Conservation (phyloP, 768 basidiomycete species). For the Coprinopsis cinerea region DNA sequence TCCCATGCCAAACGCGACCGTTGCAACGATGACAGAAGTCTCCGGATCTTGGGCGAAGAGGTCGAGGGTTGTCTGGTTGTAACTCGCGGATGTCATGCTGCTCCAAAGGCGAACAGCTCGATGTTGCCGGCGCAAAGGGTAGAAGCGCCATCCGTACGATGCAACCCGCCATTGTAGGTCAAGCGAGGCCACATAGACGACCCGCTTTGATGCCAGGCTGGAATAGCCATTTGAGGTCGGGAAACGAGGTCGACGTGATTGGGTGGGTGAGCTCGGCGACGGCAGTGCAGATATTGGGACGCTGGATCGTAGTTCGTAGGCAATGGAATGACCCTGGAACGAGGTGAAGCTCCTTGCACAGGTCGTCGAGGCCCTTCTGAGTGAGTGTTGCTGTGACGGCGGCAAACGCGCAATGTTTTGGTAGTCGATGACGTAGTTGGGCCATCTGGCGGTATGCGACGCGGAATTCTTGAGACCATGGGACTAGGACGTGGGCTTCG, state of each 20-base stretch:
- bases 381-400: constrained; percentile 14
- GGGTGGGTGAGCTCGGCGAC: constrained; percentile 12
- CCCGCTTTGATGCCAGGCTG: constrained; percentile 14
- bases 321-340: constrained; percentile 5
- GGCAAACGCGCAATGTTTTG: constrained; percentile 13
- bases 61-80: constrained; percentile 15
- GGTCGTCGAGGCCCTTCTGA: constrained; percentile 3
- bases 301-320: constrained; percentile 13
- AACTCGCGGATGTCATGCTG: constrained; percentile 13
- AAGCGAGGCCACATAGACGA: constrained; percentile 15
- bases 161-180: constrained; percentile 17
- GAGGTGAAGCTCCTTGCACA: constrained; percentile 11
- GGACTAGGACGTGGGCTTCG: constrained; percentile 20
- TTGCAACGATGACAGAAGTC: constrained; percentile 15
- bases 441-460: constrained; percentile 17
- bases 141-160: constrained; percentile 15
- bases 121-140: constrained; percentile 5
- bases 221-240: constrained; percentile 17
- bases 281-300: constrained; percentile 14
- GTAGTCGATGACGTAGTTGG: constrained; percentile 13
- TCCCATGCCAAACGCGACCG: constrained; percentile 18
- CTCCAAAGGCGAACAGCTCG: constrained; percentile 17
- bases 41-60: constrained; percentile 12
- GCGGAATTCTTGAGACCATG: constrained; percentile 19
- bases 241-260: constrained; percentile 14